phyloP scores from a whole-genome alignment of 1,284 basidiomycete species.

The Puccinia triticina region DNA sequence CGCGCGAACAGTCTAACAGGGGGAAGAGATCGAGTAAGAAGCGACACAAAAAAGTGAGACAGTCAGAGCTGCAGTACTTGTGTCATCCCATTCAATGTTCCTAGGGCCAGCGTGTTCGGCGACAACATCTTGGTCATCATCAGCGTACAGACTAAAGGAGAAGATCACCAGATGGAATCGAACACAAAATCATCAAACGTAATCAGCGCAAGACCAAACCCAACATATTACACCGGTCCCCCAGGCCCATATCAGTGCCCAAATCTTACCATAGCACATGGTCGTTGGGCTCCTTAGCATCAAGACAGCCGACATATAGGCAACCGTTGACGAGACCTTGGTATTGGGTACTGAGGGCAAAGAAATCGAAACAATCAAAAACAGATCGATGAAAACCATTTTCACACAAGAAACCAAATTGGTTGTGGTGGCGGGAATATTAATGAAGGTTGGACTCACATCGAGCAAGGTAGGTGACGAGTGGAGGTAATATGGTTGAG shows the following conservation, averaged over 20 bases:
- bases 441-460: not conserved
- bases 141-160: slow-evolving; percentile 23
- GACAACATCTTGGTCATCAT: slow-evolving; percentile 41
- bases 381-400: not conserved
- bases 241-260: not conserved
- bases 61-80: slow-evolving; percentile 16
- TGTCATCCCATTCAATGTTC: slow-evolving; percentile 42
- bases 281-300: slow-evolving; percentile 27
- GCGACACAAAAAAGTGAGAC: not conserved
- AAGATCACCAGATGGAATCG: not conserved
- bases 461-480: slow-evolving; percentile 35
- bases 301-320: slow-evolving; percentile 30
- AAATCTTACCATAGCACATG: slow-evolving; percentile 46
- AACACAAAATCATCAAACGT: not conserved
- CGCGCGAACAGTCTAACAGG: slow-evolving; percentile 13
- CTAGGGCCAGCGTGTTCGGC: slow-evolving; percentile 25
- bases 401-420: not conserved
- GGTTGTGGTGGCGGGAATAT: not conserved
- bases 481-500: slow-evolving; percentile 19
- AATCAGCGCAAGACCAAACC: not conserved
- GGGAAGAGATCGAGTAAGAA: not conserved
- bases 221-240: too few relatives aligned
- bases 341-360: slow-evolving; percentile 26
- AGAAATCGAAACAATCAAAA: not conserved
- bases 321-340: slow-evolving; percentile 5